Base-by-base conservation (phyloP, 73 alveolate genomes). In the Stentor coeruleus region DNA sequence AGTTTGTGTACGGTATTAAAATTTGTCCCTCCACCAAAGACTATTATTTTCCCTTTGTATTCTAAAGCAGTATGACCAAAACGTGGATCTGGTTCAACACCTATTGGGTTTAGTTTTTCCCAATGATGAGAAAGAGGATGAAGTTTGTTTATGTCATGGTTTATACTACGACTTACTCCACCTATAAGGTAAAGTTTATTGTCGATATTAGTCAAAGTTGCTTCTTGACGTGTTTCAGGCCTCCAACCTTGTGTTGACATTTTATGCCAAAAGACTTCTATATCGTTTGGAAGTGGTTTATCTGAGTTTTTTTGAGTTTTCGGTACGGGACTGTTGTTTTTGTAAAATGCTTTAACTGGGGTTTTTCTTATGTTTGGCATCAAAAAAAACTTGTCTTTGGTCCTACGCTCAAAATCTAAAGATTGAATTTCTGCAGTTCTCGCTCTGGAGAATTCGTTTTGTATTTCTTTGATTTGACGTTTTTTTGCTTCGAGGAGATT, bases 41-140 rank as follows among this genome's bases (percentile, higher is more conserved):
- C 83, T 0, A 75, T 35, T 1, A 75, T 75, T 75, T 75, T 38
- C 2, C 72, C 38, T 38, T 35, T 75, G 33, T 14, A 3, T 2
- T 75, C 83, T 20, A 75, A 35, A 20, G 83, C 83, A 26, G 81
- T 75, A 39, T 75, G 83, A 14, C 74, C 83, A 75, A 39, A 75
- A 14, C 83, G n/a, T 1, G 79, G 79, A 40, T 66, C 79, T 28
- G 79, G 40, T 33, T 66, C 79, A 33, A 66, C 37, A 31, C 79
- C 79, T 66, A 14, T 33, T 26, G 79, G 41, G 11, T 66, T 26
- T 20, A 66, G n/a, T 66, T 66, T 66, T 66, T 66, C 79, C 37
- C 79, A 66, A 28, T 33, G n/a, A 20, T 33, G n/a, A 20, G n/a
- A 31, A 20, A 31, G 33, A 33, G 79, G 79, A 31, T 66, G 37